Conservation (phyloP, 2,329 filamentous ascomycete genomes). For the Ilyonectria mors-panacis region DNA sequence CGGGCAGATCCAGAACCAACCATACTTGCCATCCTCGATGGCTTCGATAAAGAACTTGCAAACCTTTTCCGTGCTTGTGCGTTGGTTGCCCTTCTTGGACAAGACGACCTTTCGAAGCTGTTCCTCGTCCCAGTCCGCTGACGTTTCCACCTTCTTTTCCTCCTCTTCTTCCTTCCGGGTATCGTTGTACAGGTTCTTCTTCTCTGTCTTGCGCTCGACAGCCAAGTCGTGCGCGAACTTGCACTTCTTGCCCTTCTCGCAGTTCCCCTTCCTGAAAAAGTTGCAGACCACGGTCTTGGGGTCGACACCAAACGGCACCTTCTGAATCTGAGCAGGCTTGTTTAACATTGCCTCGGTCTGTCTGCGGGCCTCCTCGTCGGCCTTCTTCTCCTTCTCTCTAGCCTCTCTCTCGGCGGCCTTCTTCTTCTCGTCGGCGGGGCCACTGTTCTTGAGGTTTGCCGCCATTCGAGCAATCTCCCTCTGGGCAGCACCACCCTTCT, state of each 20-base stretch:
- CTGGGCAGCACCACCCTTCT: slow-evolving; percentile 93
- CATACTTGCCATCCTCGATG: slow-evolving; percentile 98
- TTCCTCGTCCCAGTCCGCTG: slow-evolving; percentile 98
- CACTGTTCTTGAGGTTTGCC: slow-evolving; percentile 79
- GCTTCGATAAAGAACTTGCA: slow-evolving; percentile 99
- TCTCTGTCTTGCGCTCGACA: slow-evolving; percentile 91
- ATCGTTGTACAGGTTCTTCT: slow-evolving; percentile 93
- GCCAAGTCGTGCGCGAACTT: slow-evolving; percentile 96
- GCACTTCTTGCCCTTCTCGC: slow-evolving; percentile 97
- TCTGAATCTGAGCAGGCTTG: slow-evolving; percentile 95
- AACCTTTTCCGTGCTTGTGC: slow-evolving; percentile 96
- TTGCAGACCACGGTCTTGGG: slow-evolving; percentile 97
- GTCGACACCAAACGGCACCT: slow-evolving; percentile 97
- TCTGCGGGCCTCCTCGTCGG: slow-evolving; percentile 85
- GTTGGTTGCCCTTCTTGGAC: slow-evolving; percentile 97
- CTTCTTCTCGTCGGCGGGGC: slow-evolving; percentile 89
- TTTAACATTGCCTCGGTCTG: slow-evolving; percentile 88
- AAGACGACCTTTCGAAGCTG: slow-evolving; percentile 91
- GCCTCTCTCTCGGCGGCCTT: slow-evolving; percentile 77
- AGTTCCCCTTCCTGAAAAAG: slow-evolving; percentile 97
- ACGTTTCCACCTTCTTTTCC: slow-evolving; percentile 90
- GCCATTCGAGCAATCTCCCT: slow-evolving; percentile 90
- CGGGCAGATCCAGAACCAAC: slow-evolving; percentile 99
- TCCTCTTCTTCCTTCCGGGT: slow-evolving; percentile 78
- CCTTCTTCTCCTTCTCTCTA: slow-evolving; percentile 90